Conservation (phyloP, 495 filamentous ascomycete genomes). For the Polyplosphaeria fusca region DNA sequence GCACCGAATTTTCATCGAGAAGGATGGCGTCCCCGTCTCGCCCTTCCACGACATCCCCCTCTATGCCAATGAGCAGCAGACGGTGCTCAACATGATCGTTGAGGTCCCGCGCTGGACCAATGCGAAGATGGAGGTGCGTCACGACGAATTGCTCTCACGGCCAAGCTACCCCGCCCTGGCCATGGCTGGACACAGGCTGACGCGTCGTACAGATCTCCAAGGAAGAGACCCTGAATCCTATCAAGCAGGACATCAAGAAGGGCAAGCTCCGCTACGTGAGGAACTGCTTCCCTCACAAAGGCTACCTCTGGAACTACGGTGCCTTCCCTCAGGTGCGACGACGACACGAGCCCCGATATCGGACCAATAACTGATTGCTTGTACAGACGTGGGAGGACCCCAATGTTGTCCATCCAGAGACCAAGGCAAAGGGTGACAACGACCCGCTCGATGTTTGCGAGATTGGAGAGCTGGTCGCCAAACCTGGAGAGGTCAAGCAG, state of each 20-base stretch:
- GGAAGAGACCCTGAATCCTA: slow-evolving; percentile 94
- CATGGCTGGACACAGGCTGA: slow-evolving; percentile 10
- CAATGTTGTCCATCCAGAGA: slow-evolving; percentile 91
- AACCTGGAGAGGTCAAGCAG: slow-evolving; percentile 95
- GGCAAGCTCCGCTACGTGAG: slow-evolving; percentile 95
- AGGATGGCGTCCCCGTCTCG: slow-evolving; percentile 89
- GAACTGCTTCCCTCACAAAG: slow-evolving; percentile 99
- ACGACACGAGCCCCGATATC: slow-evolving; percentile 25
- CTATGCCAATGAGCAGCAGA: slow-evolving; percentile 91
- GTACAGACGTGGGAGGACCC: slow-evolving; percentile 97
- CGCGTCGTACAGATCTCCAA: slow-evolving; percentile 73
- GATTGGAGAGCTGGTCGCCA: slow-evolving; percentile 96
- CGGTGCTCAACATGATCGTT: slow-evolving; percentile 96
- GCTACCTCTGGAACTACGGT: slow-evolving; percentile 99
- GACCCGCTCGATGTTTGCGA: slow-evolving; percentile 99
- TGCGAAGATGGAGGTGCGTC: slow-evolving; percentile 90
- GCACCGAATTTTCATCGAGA: slow-evolving; percentile 96
- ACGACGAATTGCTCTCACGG: not conserved
- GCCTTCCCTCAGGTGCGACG: slow-evolving; percentile 87
- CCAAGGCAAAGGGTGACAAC: slow-evolving; percentile 99
- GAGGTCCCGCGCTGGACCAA: slow-evolving; percentile 99
- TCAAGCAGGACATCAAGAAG: slow-evolving; percentile 90
- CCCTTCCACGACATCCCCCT: slow-evolving; percentile 99
- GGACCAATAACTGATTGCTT: slow-evolving; percentile 28
- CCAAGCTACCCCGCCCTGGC: not conserved